Evolutionary conservation across 345 rosid species (phyloP).

Genomic region (Syzygium aromaticum): DNA sequence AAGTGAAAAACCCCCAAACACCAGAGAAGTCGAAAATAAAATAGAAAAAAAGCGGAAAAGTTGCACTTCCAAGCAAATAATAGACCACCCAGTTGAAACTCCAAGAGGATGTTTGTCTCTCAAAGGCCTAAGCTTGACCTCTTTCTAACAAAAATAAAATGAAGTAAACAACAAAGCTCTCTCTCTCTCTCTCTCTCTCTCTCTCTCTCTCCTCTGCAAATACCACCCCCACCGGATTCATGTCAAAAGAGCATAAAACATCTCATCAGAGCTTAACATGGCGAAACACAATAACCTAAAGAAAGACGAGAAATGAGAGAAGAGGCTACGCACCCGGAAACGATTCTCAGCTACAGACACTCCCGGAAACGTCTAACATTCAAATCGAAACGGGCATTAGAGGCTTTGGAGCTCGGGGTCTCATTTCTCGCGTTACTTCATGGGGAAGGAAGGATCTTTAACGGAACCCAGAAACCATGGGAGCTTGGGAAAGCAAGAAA

Average conservation of each 20-base stretch:
- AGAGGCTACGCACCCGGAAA: background rate
- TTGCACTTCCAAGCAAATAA: background rate
- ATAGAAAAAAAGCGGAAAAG: background rate
- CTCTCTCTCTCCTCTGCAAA: background rate
- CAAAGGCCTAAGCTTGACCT: background rate
- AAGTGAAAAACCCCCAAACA: background rate
- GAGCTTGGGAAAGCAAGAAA: background rate
- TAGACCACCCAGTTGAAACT: background rate
- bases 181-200: background rate
- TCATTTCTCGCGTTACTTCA: background rate
- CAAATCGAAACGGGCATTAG: background rate
- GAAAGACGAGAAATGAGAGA: background rate
- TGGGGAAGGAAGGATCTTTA: background rate
- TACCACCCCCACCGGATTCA: background rate
- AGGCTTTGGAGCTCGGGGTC: background rate
- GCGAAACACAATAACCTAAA: background rate
- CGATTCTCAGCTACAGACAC: background rate
- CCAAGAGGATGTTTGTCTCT: background rate
- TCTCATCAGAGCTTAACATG: background rate
- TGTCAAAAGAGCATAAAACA: background rate
- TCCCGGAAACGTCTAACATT: background rate
- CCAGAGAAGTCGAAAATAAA: background rate
- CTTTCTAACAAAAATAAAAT: background rate
- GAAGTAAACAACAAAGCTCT: background rate
- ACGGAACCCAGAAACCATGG: background rate